Conservation (phyloP, 2,329 filamentous ascomycete genomes). For the Paraconiothyrium brasiliense region DNA sequence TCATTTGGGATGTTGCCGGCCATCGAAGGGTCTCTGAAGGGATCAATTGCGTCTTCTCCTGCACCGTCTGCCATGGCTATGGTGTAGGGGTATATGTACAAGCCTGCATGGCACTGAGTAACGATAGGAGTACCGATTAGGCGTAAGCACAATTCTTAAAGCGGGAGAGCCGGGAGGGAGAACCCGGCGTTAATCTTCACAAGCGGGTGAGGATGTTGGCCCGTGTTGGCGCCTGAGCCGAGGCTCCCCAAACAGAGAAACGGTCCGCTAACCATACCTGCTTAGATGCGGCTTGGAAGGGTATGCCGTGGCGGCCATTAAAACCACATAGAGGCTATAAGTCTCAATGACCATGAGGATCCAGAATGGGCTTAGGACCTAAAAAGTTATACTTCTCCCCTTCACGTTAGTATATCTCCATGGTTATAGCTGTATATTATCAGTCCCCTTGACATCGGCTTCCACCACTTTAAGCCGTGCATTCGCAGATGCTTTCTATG, state of each 20-base stretch:
- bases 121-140: background rate
- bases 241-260: background rate
- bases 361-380: no score
- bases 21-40: slow-evolving; percentile 44
- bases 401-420: no score
- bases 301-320: background rate
- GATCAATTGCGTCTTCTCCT: slow-evolving; percentile 30
- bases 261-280: background rate
- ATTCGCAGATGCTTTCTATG: no score
- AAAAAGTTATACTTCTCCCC: no score
- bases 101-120: slow-evolving; percentile 1
- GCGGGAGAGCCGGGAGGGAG: slow-evolving; percentile 1
- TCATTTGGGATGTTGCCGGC: slow-evolving; percentile 16
- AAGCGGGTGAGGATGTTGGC: slow-evolving; percentile 1
- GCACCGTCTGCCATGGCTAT: slow-evolving; percentile 36
- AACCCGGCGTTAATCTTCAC: background rate
- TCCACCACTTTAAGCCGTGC: no score
- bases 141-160: background rate
- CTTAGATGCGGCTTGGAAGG: background rate
- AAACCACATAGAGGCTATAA: no score
- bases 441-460: no score
- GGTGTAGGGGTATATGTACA: background rate
- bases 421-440: no score
- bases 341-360: no score
- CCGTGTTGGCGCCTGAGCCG: slow-evolving; percentile 5